Evolutionary conservation across 2,329 filamentous ascomycete genomes (phyloP).

Genomic region (Seiridium unicorne): DNA sequence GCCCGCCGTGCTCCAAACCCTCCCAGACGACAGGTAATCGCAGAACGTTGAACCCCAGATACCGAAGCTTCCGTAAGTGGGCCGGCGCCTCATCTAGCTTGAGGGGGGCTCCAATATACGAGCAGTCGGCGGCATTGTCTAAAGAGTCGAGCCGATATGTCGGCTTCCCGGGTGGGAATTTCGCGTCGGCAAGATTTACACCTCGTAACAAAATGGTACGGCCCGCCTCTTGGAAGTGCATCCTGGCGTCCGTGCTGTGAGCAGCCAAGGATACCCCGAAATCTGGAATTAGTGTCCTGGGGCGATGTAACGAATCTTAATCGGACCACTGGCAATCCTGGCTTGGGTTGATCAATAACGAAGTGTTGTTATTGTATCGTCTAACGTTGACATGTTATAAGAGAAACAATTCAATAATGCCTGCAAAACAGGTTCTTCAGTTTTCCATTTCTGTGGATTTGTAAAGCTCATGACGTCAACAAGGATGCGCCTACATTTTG

Average conservation of each 20-base stretch:
- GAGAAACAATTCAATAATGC: neutral
- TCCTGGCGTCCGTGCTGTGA: neutral
- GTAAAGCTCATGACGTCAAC: neutral
- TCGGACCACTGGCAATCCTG: neutral
- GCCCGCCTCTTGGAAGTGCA: slow-evolving; percentile 13
- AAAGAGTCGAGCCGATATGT: slow-evolving; percentile 16
- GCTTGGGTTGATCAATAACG: neutral
- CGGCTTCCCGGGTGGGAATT: slow-evolving; percentile 15
- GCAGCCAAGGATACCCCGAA: neutral
- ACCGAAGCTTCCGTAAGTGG: slow-evolving; percentile 16
- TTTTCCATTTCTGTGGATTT: neutral
- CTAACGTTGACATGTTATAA: neutral
- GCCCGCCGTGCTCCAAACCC: slow-evolving; percentile 20
- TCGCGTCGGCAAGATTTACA: slow-evolving; percentile 21
- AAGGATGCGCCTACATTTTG: neutral
- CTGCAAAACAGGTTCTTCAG: neutral
- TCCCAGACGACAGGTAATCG: slow-evolving; percentile 20
- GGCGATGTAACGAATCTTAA: neutral
- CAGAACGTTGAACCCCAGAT: slow-evolving; percentile 19
- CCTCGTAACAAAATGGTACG: slow-evolving; percentile 19
- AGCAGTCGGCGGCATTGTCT: slow-evolving; percentile 9
- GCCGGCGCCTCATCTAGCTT: slow-evolving; percentile 13
- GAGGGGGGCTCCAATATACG: slow-evolving; percentile 14
- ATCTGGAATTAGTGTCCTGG: neutral
- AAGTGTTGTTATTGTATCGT: too few species aligned